phyloP scores from a whole-genome alignment of 768 basidiomycete genomes.

The Tephrocybe sp. region DNA sequence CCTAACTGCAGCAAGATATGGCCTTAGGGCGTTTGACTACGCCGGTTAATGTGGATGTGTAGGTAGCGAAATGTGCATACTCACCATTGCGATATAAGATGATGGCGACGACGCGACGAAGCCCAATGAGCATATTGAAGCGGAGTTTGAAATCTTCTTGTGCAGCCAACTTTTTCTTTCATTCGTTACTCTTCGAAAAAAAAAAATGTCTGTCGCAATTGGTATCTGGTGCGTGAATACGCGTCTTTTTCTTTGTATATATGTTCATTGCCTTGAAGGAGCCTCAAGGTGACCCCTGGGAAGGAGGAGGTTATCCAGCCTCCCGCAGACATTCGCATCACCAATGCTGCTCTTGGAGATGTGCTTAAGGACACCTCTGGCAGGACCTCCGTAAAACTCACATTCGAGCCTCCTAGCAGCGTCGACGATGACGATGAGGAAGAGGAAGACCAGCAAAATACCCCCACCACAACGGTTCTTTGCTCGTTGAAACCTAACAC shows the following conservation, averaged over 20 bases:
- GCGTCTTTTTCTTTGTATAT: constrained; percentile 16
- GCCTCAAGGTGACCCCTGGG: constrained; percentile 55
- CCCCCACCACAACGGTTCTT: constrained; percentile 51
- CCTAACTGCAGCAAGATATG: constrained; percentile 94
- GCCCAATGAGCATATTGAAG: constrained; percentile 15
- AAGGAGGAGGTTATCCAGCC: constrained; percentile 55
- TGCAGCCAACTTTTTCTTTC: constrained; percentile 14
- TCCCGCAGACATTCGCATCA: constrained; percentile 70
- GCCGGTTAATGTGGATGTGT: constrained; percentile 4
- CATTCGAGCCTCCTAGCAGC: constrained; percentile 39
- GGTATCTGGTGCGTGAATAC: constrained; percentile 59
- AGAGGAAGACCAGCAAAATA: constrained; percentile 25
- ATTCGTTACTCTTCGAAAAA: not conserved
- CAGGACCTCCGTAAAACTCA: constrained; percentile 67
- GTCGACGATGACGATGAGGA: constrained; percentile 42
- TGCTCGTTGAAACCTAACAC: constrained; percentile 82
- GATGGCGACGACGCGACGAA: not conserved
- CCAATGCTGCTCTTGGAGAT: constrained; percentile 80
- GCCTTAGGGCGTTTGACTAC: constrained; percentile 92
- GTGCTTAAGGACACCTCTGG: constrained; percentile 57
- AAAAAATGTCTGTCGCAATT: constrained; percentile 54
- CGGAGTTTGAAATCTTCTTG: constrained; percentile 45
- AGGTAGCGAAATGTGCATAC: constrained; percentile 15
- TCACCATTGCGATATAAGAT: constrained; percentile 44
- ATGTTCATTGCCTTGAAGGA: constrained; percentile 41